Evolutionary conservation across 306 rosid genomes (phyloP).

Genomic region (Alnus glutinosa): DNA sequence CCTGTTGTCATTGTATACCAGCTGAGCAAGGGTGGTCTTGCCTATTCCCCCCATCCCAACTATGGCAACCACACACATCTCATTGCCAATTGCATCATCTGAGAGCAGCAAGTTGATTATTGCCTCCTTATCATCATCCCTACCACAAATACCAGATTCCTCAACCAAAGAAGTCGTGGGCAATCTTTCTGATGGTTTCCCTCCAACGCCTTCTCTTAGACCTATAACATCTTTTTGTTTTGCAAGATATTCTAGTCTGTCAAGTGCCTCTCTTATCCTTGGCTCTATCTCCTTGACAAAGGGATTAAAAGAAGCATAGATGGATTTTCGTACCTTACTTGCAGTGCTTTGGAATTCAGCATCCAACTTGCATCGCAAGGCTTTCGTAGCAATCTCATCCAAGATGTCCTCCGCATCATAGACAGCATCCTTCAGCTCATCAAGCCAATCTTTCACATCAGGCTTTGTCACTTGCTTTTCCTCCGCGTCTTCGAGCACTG

Average conservation of each 20-base stretch:
- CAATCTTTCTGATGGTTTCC: background rate
- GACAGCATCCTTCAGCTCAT: constrained; percentile 10
- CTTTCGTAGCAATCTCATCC: background rate
- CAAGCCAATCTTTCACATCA: constrained; percentile 15
- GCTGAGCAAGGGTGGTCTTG: constrained; percentile 10
- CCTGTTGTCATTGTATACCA: constrained; percentile 16
- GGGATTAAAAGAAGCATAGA: background rate
- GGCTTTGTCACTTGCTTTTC: constrained; percentile 10
- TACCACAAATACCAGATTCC: constrained; percentile 1
- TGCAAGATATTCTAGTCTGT: background rate
- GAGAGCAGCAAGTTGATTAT: background rate
- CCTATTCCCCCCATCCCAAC: constrained; percentile 28
- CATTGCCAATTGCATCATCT: background rate
- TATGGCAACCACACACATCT: constrained; percentile 8
- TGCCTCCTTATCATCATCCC: constrained; percentile 14
- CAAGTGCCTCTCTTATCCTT: background rate
- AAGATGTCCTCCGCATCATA: constrained; percentile 15
- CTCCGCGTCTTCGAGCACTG: constrained; percentile 31
- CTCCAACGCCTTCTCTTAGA: background rate
- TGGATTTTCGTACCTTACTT: background rate
- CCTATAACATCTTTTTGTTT: background rate
- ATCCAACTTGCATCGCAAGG: background rate
- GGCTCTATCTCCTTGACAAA: background rate
- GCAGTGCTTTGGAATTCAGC: background rate
- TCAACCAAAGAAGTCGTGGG: constrained; percentile 1